Base-by-base conservation (phyloP, 768 basidiomycete species). In the Psilocybe tampanensis region DNA sequence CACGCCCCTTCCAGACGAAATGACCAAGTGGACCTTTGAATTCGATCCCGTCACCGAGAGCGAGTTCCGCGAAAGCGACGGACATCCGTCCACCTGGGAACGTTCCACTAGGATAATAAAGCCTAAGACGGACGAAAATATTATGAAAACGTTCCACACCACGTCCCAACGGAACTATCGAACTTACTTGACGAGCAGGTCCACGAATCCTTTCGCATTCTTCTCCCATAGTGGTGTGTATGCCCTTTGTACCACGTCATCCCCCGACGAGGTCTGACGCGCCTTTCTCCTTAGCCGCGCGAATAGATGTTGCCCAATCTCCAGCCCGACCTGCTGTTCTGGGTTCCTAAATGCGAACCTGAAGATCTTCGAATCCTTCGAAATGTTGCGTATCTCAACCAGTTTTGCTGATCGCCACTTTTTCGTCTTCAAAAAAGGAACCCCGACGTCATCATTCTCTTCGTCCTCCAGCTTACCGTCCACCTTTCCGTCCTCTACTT, bases 11-110 rank as follows among this genome's bases (percentile, higher is more conserved):
- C 80, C 82, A 86, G 19, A 74, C 64, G 63, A 86, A 86, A 6
- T 78, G 76, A 0, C 86, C 86, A 7, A 86, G 65, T 0, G 86
- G 86, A 0, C 86, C 86, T 63, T 86, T 86, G 48, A 86, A 58
- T 56, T 86, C 83, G 8, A 86, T 68, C 2, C 36, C 61, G 52
- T 86, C 84, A 2, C 78, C 84, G 4, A 84, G 58, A 4, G 53
- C 63, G 1, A 88, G 76, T 60, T 80, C 74, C 32, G 63, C 63
- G 26, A 76, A 78, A 2, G 77, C 77, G 21, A 72, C 70, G 1
- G 82, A 76, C 80, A 86, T 85, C 57, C 74, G 75, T 6, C 86
- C 86, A 5, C 86, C 85, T 7, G 77, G 76, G 47, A 70, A 76
- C 19, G 56, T 54, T 2, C 56, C 34, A 3, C 61, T 68, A 2